Base-by-base conservation (phyloP, 2,329 filamentous ascomycete species). In the Hymenotorrendiella dingleyae region DNA sequence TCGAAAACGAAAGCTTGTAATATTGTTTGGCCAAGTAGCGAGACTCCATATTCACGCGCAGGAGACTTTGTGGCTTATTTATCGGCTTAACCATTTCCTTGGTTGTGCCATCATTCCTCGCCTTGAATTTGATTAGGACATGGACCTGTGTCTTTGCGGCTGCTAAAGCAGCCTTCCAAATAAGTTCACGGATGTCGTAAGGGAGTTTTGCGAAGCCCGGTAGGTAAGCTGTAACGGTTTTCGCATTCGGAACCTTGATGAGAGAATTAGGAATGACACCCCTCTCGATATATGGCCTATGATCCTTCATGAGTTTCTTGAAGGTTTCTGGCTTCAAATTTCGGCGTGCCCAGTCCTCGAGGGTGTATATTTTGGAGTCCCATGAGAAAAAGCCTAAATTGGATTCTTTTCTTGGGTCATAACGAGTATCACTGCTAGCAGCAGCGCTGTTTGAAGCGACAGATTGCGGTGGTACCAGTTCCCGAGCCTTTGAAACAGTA, bases 81-180 rank as follows among this genome's bases (percentile, higher is more conserved):
- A 16, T 8, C 11, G 19, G 9, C 21, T 12, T 12, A 5, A 22
- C 5, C 14, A 24, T 36, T 8, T 21, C 11, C 19, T 17, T 11
- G 17, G 19, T 16, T 17, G n/a, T 34, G 30, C 30, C 17, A 17
- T 34, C 30, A 27, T 24, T 16, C 17, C 19, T 20, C n/a, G 2
- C 35, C 6, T 27, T 33, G 2, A 4, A 9, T 20, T 40, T 11
- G 6, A 24, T n/a, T 7, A 8, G 20, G 19, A 44, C 16, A 24
- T 9, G 23, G 6, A 21, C 12, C 9, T 16, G 20, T 24, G 19
- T 28, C 14, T 14, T 7, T 30, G 36, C 34, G 21, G 20, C 12
- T 4, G 7, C 12, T 14, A 41, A 14, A 11, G 37, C 40, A 21
- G 21, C 35, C 11, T 37, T 20, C 46, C 46, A 49, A 12, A 49